These are phyloP conservation scores for Penicillium cataractarum DNA, from an alignment of 495 filamentous ascomycete genomes.

Conservation along the genomic window DNA sequence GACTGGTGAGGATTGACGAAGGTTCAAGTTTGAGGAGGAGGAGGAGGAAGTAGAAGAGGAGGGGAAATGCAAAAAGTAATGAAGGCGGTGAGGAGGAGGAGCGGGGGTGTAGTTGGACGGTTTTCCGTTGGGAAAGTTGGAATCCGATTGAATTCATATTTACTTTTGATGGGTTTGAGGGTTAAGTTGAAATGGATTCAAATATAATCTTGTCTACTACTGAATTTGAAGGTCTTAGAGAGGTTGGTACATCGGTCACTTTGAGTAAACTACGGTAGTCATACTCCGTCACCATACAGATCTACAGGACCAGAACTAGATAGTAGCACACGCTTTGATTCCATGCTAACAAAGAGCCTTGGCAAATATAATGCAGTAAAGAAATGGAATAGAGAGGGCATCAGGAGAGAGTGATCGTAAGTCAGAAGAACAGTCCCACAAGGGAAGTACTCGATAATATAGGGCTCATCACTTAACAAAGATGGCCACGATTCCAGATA, in stretches of 20 bases:
- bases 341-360: neutral
- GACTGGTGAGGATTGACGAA: conserved; percentile 3
- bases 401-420: neutral
- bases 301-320: neutral
- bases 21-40: neutral
- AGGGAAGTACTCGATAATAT: neutral
- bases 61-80: conserved; percentile 21
- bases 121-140: neutral
- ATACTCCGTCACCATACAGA: neutral
- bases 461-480: neutral
- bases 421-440: neutral
- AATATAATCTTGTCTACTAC: neutral
- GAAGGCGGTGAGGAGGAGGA: conserved; percentile 26
- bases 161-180: too few species aligned
- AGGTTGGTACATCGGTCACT: neutral
- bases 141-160: too few species aligned
- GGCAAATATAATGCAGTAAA: neutral
- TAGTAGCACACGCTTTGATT: too few species aligned
- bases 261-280: neutral
- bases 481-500: neutral
- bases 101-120: conserved; percentile 1
- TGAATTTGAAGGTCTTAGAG: neutral
- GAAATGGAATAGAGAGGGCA: neutral
- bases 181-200: neutral
- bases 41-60: conserved; percentile 11